Base-by-base conservation (phyloP, 805 yeast genomes). In the Myxozyma geophila region DNA sequence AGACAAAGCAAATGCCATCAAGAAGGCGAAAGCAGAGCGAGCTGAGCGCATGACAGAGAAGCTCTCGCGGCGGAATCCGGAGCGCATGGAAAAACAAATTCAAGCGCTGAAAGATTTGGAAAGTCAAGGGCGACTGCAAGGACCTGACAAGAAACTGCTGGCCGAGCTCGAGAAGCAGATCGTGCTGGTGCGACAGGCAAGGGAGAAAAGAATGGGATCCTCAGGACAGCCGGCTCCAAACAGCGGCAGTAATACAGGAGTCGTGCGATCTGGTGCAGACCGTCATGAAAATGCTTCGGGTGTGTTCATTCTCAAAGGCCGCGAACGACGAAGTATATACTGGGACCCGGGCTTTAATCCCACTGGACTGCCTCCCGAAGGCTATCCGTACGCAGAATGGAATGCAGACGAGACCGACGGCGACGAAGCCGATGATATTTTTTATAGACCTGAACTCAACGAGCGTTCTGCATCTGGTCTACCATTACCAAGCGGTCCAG, bases 311-410 rank as follows among this genome's bases (percentile, higher is more conserved):
- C 43, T 63, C n/a, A 66, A 66, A 39, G 68, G 67, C 13, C 59
- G 58, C n/a, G 68, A 59, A 28, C 60, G 69, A 19, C 36, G 62
- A 28, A 68, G 71, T 33, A 67, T 69, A 35, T 69, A 69, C 58
- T 68, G 67, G 66, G 71, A 69, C 54, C 69, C 69, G 12, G 54
- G 58, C 41, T 66, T 63, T 52, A 69, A 69, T 51, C 70, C 65
- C 12, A 54, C 64, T 0, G 71, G 71, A 2, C 60, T 67, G 10
- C 70, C 71, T 2, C 71, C 71, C 15, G 63, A 57, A 13, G 70
- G 71, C 2, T 61, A 54, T 46, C 59, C 63, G 10, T 58, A 54
- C 33, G 50, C 46, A 44, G 71, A 66, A 39, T 68, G 68, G 69
- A 36, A 28, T 40, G 59, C 60, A 17, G 59, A 48, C 7, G 64